Conservation (phyloP, 129 eudicot genomes). For the Tanacetum coccineum region DNA sequence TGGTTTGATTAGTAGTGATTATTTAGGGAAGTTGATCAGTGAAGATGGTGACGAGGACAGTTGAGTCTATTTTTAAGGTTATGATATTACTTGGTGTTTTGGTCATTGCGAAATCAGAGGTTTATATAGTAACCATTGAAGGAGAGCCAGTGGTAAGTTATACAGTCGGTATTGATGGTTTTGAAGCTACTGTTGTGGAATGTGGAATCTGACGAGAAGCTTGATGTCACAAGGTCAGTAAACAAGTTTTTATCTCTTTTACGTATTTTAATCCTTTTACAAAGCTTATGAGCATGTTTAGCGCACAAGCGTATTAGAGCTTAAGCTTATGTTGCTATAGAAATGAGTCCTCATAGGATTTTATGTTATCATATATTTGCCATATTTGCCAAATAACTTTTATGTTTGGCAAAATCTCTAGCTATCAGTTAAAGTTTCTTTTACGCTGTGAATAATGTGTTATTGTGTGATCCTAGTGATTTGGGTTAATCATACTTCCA, state of each 20-base stretch:
- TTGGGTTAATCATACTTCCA: conserved; percentile 66
- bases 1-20: too few species aligned
- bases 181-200: conserved; percentile 79
- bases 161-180: conserved; percentile 73
- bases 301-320: too few species aligned
- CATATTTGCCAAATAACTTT: too few species aligned
- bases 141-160: conserved; percentile 93
- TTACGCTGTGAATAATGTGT: too few species aligned
- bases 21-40: too few species aligned
- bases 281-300: background rate
- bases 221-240: conserved; percentile 76
- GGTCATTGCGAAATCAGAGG: conserved; percentile 48
- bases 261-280: background rate
- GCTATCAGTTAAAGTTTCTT: too few species aligned
- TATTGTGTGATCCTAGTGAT: conserved; percentile 41
- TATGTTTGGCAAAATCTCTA: too few species aligned
- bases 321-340: too few species aligned
- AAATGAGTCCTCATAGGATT: too few species aligned
- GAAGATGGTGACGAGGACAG: conserved; percentile 48
- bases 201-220: conserved; percentile 64
- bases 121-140: conserved; percentile 78
- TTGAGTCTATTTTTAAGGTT: conserved; percentile 30
- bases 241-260: background rate
- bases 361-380: too few species aligned
- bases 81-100: conserved; percentile 36